Evolutionary conservation across 306 rosid species (phyloP).

Genomic region (Senna tora): DNA sequence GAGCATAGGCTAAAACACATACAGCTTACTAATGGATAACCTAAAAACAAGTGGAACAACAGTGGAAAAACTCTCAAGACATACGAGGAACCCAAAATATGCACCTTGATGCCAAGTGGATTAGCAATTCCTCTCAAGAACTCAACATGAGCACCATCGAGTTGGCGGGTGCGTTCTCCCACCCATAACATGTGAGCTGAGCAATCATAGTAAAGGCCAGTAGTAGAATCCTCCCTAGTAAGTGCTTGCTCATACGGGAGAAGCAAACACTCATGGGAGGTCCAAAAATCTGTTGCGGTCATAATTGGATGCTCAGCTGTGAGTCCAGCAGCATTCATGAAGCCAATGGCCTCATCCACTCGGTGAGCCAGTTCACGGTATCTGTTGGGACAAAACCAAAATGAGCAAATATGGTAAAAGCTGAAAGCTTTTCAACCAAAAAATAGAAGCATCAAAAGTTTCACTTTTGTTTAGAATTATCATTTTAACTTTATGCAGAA

Average conservation of each 20-base stretch:
- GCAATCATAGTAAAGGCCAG: conserved; percentile 58
- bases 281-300: conserved; percentile 57
- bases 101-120: conserved; percentile 66
- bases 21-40: background rate
- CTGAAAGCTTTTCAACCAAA: conserved; percentile 13
- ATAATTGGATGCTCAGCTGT: conserved; percentile 58
- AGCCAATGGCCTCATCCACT: conserved; percentile 63
- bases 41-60: background rate
- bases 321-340: conserved; percentile 52
- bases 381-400: conserved; percentile 33
- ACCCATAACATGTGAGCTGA: conserved; percentile 68
- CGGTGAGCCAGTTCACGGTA: conserved; percentile 58
- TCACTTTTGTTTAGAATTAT: conserved; percentile 8
- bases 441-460: conserved; percentile 1
- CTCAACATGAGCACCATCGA: conserved; percentile 64
- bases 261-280: conserved; percentile 60
- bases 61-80: background rate
- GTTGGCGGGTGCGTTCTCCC: conserved; percentile 62
- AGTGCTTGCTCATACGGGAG: conserved; percentile 59
- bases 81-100: background rate
- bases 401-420: background rate
- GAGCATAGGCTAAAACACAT: background rate
- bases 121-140: conserved; percentile 58
- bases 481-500: conserved; percentile 11
- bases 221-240: conserved; percentile 56